These are phyloP conservation scores for Sinapis alba DNA, from an alignment of 441 rosid genomes.

Conservation along the genomic window DNA sequence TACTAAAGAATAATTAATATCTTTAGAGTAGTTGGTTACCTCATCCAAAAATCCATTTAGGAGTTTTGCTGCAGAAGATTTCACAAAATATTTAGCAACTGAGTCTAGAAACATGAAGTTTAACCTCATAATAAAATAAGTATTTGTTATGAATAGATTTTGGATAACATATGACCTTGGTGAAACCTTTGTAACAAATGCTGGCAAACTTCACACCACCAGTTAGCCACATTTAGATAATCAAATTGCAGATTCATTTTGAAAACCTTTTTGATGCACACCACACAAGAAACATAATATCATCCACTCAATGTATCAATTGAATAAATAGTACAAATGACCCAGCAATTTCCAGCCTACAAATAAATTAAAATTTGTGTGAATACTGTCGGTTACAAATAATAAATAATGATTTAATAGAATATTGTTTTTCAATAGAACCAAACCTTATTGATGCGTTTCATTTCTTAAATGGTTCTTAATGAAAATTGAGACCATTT, in stretches of 20 bases:
- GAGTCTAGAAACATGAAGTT: not conserved
- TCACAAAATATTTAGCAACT: not conserved
- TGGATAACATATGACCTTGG: not conserved
- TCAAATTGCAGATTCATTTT: too few species aligned
- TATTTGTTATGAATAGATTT: not conserved
- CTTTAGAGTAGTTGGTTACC: not conserved
- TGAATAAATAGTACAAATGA: not conserved
- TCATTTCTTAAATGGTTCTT: too few species aligned
- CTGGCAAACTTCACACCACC: not conserved
- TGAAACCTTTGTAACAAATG: not conserved
- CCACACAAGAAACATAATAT: not conserved
- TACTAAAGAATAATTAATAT: too few species aligned
- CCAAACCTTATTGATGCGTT: too few species aligned
- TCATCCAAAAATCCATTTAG: not conserved
- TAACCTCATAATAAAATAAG: too few species aligned
- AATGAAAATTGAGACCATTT: too few species aligned
- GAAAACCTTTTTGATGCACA: not conserved
- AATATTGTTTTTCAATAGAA: too few species aligned
- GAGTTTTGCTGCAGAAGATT: not conserved
- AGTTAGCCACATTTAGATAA: not conserved
- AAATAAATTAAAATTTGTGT: not conserved
- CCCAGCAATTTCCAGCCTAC: not conserved
- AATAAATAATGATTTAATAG: too few species aligned
- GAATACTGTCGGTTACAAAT: not conserved
- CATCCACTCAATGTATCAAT: not conserved